phyloP scores from a whole-genome alignment of 805 yeast genomes.

The Pichia nanzhaoensis region DNA sequence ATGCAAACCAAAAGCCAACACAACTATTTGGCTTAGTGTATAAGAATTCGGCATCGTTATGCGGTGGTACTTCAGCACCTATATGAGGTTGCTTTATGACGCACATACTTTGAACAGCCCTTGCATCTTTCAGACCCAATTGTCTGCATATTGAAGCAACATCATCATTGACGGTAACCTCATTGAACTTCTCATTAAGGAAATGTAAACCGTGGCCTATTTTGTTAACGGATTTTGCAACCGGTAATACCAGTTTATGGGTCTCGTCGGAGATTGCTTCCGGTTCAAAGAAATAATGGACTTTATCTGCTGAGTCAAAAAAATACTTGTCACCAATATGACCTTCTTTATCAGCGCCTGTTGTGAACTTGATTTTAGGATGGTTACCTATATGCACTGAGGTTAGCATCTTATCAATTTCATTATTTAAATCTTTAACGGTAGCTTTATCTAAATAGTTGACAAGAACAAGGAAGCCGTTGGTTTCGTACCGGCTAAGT shows the following conservation, averaged over 20 bases:
- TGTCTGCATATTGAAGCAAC: conserved; percentile 45
- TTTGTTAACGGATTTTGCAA: conserved; percentile 59
- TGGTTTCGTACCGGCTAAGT: conserved; percentile 38
- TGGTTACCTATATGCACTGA: conserved; percentile 49
- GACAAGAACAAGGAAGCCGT: conserved; percentile 59
- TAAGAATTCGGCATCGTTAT: conserved; percentile 68
- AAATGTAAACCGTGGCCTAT: conserved; percentile 75
- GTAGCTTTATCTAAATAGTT: conserved; percentile 42
- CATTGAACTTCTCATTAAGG: conserved; percentile 41
- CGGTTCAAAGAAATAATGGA: conserved; percentile 63
- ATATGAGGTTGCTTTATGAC: conserved; percentile 73
- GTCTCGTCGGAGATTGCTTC: conserved; percentile 44
- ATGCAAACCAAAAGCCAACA: conserved; percentile 75
- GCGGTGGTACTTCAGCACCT: conserved; percentile 70
- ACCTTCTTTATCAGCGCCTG: conserved; percentile 36
- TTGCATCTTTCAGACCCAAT: conserved; percentile 53
- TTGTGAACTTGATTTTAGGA: conserved; percentile 66
- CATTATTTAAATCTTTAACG: conserved; percentile 34
- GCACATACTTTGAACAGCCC: conserved; percentile 72
- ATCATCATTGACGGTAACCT: conserved; percentile 44
- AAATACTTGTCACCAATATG: conserved; percentile 75
- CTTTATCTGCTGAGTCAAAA: conserved; percentile 59
- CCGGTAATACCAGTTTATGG: conserved; percentile 47
- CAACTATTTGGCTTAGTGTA: conserved; percentile 68
- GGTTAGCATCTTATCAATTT: conserved; percentile 39